These are phyloP conservation scores for Stereum hirsutum DNA, from an alignment of 1,284 basidiomycete species.

Conservation along the genomic window DNA sequence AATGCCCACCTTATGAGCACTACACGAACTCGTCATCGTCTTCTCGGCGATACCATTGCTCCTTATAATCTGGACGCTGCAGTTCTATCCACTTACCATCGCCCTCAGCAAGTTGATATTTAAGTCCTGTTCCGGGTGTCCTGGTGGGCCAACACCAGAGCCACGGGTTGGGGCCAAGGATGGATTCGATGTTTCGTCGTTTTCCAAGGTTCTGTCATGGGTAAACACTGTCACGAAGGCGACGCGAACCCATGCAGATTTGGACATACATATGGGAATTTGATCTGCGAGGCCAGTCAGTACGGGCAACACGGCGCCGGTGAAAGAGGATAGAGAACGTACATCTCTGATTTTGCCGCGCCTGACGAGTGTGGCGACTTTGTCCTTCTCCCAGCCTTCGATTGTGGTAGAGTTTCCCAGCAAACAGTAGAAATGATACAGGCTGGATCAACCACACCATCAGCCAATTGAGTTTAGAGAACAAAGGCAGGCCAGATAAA, in stretches of 20 bases:
- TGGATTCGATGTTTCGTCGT: slow-evolving; percentile 62
- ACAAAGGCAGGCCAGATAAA: slow-evolving; percentile 3
- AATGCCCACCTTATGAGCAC: too few species aligned
- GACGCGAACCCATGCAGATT: background rate
- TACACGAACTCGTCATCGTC: slow-evolving; percentile 5
- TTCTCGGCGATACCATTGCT: slow-evolving; percentile 8
- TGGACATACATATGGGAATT: slow-evolving; percentile 85
- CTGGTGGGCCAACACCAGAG: slow-evolving; percentile 79
- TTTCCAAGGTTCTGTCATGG: slow-evolving; percentile 63
- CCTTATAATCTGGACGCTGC: slow-evolving; percentile 6
- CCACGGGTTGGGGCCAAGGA: slow-evolving; percentile 68
- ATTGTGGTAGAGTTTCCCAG: slow-evolving; percentile 88
- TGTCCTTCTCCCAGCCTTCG: slow-evolving; percentile 97
- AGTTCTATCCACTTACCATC: slow-evolving; percentile 74
- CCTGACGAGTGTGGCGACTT: slow-evolving; percentile 77
- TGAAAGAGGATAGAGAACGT: slow-evolving; percentile 15
- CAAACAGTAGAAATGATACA: slow-evolving; percentile 87
- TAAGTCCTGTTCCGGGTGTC: slow-evolving; percentile 66
- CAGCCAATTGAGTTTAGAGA: background rate
- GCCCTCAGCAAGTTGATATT: slow-evolving; percentile 60
- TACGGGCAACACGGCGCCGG: too few species aligned
- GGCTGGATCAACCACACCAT: slow-evolving; percentile 25
- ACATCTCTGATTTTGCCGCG: slow-evolving; percentile 83
- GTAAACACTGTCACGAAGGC: slow-evolving; percentile 5
- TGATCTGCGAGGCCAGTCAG: slow-evolving; percentile 58